Evolutionary conservation across 164 flowering plant genomes (phyloP).

Genomic region (Hamamelis virginiana): DNA sequence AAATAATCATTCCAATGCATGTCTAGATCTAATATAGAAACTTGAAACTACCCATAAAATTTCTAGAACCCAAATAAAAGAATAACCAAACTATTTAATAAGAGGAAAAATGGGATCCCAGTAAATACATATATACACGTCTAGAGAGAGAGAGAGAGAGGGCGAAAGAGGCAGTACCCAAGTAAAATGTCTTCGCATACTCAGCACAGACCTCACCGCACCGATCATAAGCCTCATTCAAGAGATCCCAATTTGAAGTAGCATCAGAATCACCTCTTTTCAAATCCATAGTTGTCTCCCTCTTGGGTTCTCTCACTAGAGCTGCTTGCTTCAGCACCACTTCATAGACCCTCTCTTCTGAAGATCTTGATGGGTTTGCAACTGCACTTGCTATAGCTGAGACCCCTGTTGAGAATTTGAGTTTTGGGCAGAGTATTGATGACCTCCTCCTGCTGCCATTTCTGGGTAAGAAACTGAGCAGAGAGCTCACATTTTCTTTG

Average conservation of each 20-base stretch:
- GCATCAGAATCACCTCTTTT: too few relatives aligned
- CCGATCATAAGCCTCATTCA: slow-evolving; percentile 79
- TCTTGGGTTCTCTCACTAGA: slow-evolving; percentile 43
- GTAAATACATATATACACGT: too few relatives aligned
- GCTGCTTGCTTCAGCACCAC: slow-evolving; percentile 93
- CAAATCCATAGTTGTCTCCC: not conserved
- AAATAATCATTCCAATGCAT: too few relatives aligned
- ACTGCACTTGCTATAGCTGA: slow-evolving; percentile 20
- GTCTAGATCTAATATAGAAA: too few relatives aligned
- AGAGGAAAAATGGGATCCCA: not conserved
- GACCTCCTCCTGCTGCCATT: slow-evolving; percentile 1
- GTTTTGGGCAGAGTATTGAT: not conserved
- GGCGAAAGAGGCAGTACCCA: slow-evolving; percentile 43
- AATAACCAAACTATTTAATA: too few relatives aligned
- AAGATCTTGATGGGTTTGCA: slow-evolving; percentile 28
- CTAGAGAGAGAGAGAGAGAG: not conserved
- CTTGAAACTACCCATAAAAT: too few relatives aligned
- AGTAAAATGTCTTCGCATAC: slow-evolving; percentile 91
- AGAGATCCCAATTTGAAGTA: slow-evolving; percentile 31
- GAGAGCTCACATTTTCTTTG: slow-evolving; percentile 25
- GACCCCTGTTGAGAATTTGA: slow-evolving; percentile 16
- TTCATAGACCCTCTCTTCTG: slow-evolving; percentile 59
- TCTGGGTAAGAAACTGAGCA: slow-evolving; percentile 18
- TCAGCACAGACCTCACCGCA: slow-evolving; percentile 93
- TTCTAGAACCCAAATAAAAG: too few relatives aligned